phyloP scores from a whole-genome alignment of 2,329 filamentous ascomycete genomes.

The Hymenoscyphus salicellus region DNA sequence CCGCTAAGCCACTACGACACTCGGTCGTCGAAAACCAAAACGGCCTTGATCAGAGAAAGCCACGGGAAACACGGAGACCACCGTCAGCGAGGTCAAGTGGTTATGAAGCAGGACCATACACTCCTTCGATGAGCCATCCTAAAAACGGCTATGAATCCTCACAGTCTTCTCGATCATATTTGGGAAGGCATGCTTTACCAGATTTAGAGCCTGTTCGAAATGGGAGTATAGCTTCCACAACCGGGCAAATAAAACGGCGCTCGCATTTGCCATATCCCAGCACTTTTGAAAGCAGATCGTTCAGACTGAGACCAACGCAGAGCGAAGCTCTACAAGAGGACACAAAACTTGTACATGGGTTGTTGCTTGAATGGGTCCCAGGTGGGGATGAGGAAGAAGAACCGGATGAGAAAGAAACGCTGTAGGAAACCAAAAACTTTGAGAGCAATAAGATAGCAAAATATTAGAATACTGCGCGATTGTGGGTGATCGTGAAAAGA shows the following conservation, averaged over 20 bases:
- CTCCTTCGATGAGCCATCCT: neutral
- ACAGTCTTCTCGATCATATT: neutral
- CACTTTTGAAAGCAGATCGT: constrained; percentile 7
- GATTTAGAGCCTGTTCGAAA: neutral
- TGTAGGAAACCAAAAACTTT: neutral
- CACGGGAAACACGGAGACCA: neutral
- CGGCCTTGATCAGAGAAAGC: neutral
- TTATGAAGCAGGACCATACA: neutral
- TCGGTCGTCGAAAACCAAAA: neutral
- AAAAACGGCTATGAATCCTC: neutral
- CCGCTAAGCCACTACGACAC: neutral
- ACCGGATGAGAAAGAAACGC: neutral
- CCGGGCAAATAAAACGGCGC: neutral
- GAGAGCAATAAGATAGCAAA: neutral
- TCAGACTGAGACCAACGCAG: constrained; percentile 2
- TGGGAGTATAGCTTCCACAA: neutral
- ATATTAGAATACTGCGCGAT: neutral
- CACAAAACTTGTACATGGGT: constrained; percentile 4
- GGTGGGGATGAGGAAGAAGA: neutral
- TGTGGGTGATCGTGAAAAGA: too few relatives aligned
- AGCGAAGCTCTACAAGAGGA: neutral
- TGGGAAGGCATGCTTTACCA: neutral
- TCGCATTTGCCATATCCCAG: constrained; percentile 2
- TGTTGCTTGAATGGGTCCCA: constrained; percentile 1
- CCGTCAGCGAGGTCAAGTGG: neutral